Evolutionary conservation across 2,329 filamentous ascomycete genomes (phyloP).

Genomic region (Fonsecaea pugnacius): DNA sequence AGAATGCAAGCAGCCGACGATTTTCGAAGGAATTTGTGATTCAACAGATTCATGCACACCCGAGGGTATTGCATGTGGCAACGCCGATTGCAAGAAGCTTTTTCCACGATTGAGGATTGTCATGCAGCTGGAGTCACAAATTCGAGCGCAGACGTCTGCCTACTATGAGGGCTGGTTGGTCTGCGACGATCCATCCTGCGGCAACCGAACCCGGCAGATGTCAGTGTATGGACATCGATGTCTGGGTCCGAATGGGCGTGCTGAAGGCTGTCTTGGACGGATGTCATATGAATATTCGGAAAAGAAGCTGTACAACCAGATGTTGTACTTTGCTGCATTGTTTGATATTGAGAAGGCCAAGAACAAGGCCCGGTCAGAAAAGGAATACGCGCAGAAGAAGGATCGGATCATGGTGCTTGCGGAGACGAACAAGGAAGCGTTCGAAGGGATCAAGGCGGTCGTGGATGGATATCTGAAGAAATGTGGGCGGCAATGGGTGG

Average conservation of each 20-base stretch:
- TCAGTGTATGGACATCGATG: slow-evolving; percentile 90
- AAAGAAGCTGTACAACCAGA: slow-evolving; percentile 91
- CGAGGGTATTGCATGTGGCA: slow-evolving; percentile 73
- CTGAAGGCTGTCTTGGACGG: slow-evolving; percentile 78
- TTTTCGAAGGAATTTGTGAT: slow-evolving; percentile 74
- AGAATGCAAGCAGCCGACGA: slow-evolving; percentile 71
- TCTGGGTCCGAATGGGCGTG: slow-evolving; percentile 82
- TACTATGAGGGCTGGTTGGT: slow-evolving; percentile 94
- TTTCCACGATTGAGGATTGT: slow-evolving; percentile 75
- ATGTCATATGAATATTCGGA: slow-evolving; percentile 90
- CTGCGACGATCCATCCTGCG: slow-evolving; percentile 87
- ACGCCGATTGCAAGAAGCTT: slow-evolving; percentile 63
- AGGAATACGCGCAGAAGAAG: slow-evolving; percentile 59
- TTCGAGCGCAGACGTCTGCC: slow-evolving; percentile 74
- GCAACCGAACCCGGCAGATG: slow-evolving; percentile 85
- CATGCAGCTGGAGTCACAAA: slow-evolving; percentile 83
- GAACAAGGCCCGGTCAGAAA: slow-evolving; percentile 54
- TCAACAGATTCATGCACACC: slow-evolving; percentile 68
- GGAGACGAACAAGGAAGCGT: slow-evolving; percentile 80
- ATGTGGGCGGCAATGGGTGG: slow-evolving; percentile 89
- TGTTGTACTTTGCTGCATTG: slow-evolving; percentile 80
- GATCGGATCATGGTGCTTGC: slow-evolving; percentile 73
- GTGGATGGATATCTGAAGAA: slow-evolving; percentile 86
- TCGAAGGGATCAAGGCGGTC: slow-evolving; percentile 73
- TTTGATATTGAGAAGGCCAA: slow-evolving; percentile 89